Conservation (phyloP, 139 green algal genomes). For the Chlamydomonas incerta region DNA sequence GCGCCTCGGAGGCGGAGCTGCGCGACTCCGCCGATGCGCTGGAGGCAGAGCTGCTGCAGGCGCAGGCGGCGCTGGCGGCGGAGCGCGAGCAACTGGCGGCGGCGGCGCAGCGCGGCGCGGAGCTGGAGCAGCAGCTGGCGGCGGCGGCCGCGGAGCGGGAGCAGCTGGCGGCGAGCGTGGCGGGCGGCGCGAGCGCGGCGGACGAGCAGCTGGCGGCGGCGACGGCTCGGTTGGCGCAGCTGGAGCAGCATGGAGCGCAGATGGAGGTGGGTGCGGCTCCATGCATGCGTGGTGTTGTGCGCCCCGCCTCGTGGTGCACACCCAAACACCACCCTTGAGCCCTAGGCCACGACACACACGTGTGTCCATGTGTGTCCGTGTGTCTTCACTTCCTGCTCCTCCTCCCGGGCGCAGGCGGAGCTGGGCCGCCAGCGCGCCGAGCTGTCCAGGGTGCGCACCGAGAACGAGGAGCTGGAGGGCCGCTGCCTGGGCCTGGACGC, state of each 20-base stretch:
- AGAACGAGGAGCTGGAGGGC: slow-evolving; percentile 44
- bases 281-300: no score
- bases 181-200: not conserved
- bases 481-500: slow-evolving; percentile 38
- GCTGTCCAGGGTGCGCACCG: slow-evolving; percentile 1
- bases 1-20: not conserved
- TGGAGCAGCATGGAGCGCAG: not conserved
- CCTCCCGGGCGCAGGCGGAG: not conserved
- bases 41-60: not conserved
- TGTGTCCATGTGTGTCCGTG: not conserved
- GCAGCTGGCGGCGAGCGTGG: not conserved
- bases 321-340: no score
- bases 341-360: not conserved
- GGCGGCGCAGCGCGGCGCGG: not conserved
- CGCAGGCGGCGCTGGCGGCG: not conserved
- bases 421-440: not conserved
- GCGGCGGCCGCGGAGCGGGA: not conserved
- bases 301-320: no score
- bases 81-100: not conserved
- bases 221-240: not conserved
- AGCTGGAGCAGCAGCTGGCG: not conserved
- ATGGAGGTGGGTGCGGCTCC: not conserved
- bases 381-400: no score
- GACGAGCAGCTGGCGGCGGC: not conserved
- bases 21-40: not conserved